Evolutionary conservation across 257 asterid genomes (phyloP), one percentile per base, ranked within the genome.

Genomic region (Solanum etuberosum): DNA sequence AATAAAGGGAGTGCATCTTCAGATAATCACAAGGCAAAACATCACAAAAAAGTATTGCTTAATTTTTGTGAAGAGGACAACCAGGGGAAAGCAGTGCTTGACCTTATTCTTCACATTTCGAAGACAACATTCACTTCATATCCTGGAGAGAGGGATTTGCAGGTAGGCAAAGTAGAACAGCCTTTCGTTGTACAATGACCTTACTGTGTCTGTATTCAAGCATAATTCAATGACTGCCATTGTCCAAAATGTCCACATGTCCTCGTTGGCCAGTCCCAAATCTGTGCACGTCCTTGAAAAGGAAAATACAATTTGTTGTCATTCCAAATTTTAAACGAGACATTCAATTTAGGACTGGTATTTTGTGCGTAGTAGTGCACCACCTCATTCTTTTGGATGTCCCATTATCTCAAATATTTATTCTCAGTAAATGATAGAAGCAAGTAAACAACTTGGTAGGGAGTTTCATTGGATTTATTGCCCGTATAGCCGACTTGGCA

Each of bases 91-190:
- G 86, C 81, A 29, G 96, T 95, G 89, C 98, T 97, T 89, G 96
- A 97, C 90, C 91, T 93, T 84, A 90, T 95, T 84, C 88, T 95
- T 86, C 98, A 94, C 87, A 92, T 97, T 88, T 92, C 98, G 46
- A 92, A 91, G 87, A 89, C 88, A 77, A 88, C 94, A 85, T 94
- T 97, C 90, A 93, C 93, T 89, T 95, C 99, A 77, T 97, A 93
- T 92, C 98, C 99, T 61, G 98, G 98, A 86, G 99, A 97, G 94
- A 97, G 93, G 91, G 91, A 94, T 91, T 91, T 97, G 94, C 99
- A 94, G 97, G 99, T 95, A 88, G 77, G 84, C 68, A 68, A 73
- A 85, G 68, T 86, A 54, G 82, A 77, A 43, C 86, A 74, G 43
- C 80, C 76, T 59, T 84, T 90, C 84, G 20, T 80, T 73, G 20